These are phyloP conservation scores for Lasiodiplodia sp. DNA, from an alignment of 2,329 filamentous ascomycete genomes.

Conservation along the genomic window DNA sequence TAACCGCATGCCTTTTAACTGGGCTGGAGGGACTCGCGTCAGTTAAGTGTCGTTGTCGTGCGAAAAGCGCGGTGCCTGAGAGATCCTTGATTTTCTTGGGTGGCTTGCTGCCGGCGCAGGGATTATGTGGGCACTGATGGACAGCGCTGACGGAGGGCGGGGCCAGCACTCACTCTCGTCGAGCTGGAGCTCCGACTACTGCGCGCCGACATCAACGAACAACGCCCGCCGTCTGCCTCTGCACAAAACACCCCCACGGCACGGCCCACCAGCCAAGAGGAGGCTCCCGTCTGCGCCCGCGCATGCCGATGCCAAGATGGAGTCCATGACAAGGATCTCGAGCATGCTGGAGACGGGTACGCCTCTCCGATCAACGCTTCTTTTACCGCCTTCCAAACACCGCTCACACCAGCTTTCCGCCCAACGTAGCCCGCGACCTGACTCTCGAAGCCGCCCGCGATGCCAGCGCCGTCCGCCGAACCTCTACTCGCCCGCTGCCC, in stretches of 20 bases:
- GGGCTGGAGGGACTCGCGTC: neutral
- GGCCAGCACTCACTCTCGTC: constrained; percentile 16
- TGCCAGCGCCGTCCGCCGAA: constrained; percentile 67
- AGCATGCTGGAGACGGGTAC: constrained; percentile 92
- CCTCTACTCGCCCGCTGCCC: constrained; percentile 71
- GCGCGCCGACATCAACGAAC: constrained; percentile 13
- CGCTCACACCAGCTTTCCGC: constrained; percentile 10
- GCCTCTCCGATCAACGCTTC: constrained; percentile 37
- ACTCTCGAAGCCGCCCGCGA: constrained; percentile 96
- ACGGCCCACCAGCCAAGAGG: neutral
- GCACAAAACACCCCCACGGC: constrained; percentile 19
- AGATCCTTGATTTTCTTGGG: neutral
- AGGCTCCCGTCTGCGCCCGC: neutral
- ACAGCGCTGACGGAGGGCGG: constrained; percentile 18
- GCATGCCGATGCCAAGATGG: constrained; percentile 65
- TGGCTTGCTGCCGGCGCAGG: constrained; percentile 5
- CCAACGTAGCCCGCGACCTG: constrained; percentile 86
- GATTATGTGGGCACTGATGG: constrained; percentile 23
- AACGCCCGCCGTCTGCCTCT: constrained; percentile 13
- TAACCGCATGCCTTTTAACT: neutral
- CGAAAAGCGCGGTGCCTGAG: neutral
- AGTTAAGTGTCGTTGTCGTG: neutral
- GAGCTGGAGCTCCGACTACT: constrained; percentile 25
- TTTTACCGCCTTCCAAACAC: constrained; percentile 5
- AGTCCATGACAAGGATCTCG: constrained; percentile 94